phyloP scores from a whole-genome alignment of 2,329 filamentous ascomycete genomes.

The Aureobasidium musti region DNA sequence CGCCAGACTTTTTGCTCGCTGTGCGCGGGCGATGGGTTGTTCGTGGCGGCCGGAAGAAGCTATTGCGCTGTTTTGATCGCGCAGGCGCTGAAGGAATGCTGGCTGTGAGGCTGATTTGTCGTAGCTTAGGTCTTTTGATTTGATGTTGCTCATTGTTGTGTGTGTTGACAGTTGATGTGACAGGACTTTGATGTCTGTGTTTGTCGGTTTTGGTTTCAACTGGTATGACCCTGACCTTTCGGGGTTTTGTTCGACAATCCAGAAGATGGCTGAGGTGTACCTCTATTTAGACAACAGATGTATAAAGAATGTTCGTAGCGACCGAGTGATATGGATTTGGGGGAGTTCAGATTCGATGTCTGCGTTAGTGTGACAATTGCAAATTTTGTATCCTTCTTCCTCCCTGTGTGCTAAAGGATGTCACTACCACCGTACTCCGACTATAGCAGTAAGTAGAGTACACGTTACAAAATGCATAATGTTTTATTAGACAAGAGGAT shows the following conservation, averaged over 20 bases:
- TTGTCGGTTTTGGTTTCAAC: background rate
- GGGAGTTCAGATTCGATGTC: background rate
- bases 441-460: no score
- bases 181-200: background rate
- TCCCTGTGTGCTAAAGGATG: no score
- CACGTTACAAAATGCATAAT: no score
- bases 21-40: conserved; percentile 48
- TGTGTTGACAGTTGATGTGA: background rate
- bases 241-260: background rate
- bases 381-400: background rate
- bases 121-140: conserved; percentile 68
- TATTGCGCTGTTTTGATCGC: conserved; percentile 53
- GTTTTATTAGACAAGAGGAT: no score
- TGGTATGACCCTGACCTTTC: background rate
- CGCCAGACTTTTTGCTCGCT: conserved; percentile 55
- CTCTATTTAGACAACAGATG: background rate
- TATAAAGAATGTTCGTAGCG: background rate
- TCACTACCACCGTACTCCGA: no score
- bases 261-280: background rate
- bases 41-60: conserved; percentile 46
- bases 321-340: no score
- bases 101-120: conserved; percentile 51
- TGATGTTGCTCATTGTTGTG: conserved; percentile 36
- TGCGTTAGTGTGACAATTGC: background rate
- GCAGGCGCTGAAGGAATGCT: conserved; percentile 51